Percentiles rank a stretch among this genome's conserved stretches.
These are phyloP conservation scores for Austroboletus novae-zelandiae DNA, from an alignment of 1,284 basidiomycete species.

Conservation along the genomic window DNA sequence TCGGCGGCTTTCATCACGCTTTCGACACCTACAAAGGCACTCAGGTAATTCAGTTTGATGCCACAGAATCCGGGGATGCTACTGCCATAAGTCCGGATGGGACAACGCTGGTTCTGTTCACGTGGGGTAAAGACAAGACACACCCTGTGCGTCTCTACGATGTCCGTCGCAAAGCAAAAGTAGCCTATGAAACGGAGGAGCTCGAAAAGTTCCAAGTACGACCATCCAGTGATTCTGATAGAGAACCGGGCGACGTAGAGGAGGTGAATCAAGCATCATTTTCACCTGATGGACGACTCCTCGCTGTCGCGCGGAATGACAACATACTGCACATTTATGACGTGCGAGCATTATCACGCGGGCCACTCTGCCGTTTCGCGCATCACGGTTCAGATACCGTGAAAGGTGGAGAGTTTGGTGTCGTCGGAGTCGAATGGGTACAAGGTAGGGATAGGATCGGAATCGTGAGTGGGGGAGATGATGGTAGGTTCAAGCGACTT, in stretches of 20 bases:
- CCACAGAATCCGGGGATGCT: conserved; percentile 52
- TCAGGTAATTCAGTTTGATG: conserved; percentile 39
- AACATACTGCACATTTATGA: conserved; percentile 64
- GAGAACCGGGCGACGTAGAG: conserved; percentile 33
- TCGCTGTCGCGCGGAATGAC: conserved; percentile 60
- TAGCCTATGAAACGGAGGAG: conserved; percentile 28
- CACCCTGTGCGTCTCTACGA: conserved; percentile 57
- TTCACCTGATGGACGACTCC: conserved; percentile 59
- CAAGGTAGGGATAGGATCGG: conserved; percentile 42
- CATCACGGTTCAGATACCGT: conserved; percentile 42
- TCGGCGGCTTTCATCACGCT: conserved; percentile 47
- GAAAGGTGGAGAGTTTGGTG: conserved; percentile 43
- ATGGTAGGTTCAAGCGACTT: conserved; percentile 45
- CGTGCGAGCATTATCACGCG: conserved; percentile 46
- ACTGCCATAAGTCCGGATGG: conserved; percentile 47
- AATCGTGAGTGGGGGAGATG: conserved; percentile 60
- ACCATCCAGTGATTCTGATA: conserved; percentile 1
- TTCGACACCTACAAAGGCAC: conserved; percentile 41
- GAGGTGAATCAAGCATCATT: conserved; percentile 53
- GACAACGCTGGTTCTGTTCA: conserved; percentile 46
- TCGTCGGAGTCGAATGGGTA: conserved; percentile 58
- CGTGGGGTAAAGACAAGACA: conserved; percentile 31
- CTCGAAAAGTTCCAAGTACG: conserved; percentile 26
- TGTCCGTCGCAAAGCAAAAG: conserved; percentile 33
- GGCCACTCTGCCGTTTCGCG: conserved; percentile 45